Evolutionary conservation across 192 early-diverging fungal genomes (phyloP).

Genomic region (Entomortierella chlamydospora): DNA sequence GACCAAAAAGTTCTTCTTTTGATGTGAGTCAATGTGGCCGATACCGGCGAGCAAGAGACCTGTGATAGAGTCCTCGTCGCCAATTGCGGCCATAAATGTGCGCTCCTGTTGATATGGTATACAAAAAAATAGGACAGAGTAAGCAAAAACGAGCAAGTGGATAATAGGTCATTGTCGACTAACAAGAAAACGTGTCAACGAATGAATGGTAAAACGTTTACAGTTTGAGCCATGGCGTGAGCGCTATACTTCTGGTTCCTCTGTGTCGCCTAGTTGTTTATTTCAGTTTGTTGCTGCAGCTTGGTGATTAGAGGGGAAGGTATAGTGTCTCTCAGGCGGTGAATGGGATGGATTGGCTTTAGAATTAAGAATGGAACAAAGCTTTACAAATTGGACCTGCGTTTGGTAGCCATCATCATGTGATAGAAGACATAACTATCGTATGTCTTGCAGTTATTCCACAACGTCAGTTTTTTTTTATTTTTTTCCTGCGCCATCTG

Average conservation of each 20-base stretch:
- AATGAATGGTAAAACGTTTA: conserved; percentile 9
- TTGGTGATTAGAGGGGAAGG: neutral
- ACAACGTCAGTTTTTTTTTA: too few relatives aligned
- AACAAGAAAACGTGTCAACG: neutral
- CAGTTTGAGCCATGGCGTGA: conserved; percentile 42
- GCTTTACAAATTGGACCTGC: too few relatives aligned
- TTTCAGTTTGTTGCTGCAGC: neutral
- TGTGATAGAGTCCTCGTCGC: conserved; percentile 91
- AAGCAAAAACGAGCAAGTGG: neutral
- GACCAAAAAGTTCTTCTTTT: conserved; percentile 95
- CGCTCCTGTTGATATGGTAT: conserved; percentile 54
- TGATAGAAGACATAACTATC: neutral
- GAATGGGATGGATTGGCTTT: neutral
- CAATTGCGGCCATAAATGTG: conserved; percentile 72
- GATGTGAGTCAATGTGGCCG: conserved; percentile 93
- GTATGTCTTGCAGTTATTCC: neutral
- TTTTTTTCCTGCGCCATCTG: too few relatives aligned
- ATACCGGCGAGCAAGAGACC: conserved; percentile 98
- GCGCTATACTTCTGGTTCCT: neutral
- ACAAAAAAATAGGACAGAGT: neutral
- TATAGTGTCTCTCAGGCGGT: neutral
- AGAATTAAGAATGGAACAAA: neutral
- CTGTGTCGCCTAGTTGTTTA: neutral
- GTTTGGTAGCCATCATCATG: too few relatives aligned
- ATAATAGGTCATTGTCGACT: conserved; percentile 1